Conservation (phyloP, 2,329 filamentous ascomycete species). For the Sarocladiaceae sp. region DNA sequence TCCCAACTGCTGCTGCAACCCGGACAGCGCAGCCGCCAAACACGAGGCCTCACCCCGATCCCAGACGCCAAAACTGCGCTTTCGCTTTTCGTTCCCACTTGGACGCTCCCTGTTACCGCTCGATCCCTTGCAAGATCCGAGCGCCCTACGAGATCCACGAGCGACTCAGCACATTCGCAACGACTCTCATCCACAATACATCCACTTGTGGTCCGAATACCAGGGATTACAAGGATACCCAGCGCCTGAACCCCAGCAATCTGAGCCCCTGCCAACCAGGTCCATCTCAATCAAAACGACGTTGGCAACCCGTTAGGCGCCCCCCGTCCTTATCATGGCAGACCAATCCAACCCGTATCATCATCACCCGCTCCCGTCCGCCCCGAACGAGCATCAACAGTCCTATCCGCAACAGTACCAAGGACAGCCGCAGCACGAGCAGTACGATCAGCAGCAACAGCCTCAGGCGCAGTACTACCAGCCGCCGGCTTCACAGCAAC, state of each 20-base stretch:
- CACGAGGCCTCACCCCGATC: background rate
- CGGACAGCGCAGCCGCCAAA: background rate
- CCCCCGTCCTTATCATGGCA: slow-evolving; percentile 32
- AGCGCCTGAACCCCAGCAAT: slow-evolving; percentile 9
- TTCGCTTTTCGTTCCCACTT: slow-evolving; percentile 1
- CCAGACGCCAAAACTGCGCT: background rate
- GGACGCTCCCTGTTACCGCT: background rate
- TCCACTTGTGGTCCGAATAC: background rate
- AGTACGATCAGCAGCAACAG: background rate
- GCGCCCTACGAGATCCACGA: slow-evolving; percentile 5
- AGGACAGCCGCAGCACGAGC: slow-evolving; percentile 10
- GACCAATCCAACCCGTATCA: slow-evolving; percentile 26
- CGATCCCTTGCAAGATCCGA: background rate
- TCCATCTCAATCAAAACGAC: slow-evolving; percentile 29
- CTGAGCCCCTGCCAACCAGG: slow-evolving; percentile 11
- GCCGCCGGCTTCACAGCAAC: slow-evolving; percentile 10
- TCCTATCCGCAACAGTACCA: background rate
- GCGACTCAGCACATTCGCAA: background rate
- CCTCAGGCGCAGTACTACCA: slow-evolving; percentile 12
- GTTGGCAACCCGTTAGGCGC: slow-evolving; percentile 12
- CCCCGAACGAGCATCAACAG: slow-evolving; percentile 15
- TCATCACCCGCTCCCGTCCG: slow-evolving; percentile 22
- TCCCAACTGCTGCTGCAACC: slow-evolving; percentile 4
- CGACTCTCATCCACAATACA: slow-evolving; percentile 2
- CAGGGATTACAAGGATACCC: slow-evolving; percentile 2